Evolutionary conservation across 331 rosid species (phyloP).

Genomic region (Stylosanthes scabra): DNA sequence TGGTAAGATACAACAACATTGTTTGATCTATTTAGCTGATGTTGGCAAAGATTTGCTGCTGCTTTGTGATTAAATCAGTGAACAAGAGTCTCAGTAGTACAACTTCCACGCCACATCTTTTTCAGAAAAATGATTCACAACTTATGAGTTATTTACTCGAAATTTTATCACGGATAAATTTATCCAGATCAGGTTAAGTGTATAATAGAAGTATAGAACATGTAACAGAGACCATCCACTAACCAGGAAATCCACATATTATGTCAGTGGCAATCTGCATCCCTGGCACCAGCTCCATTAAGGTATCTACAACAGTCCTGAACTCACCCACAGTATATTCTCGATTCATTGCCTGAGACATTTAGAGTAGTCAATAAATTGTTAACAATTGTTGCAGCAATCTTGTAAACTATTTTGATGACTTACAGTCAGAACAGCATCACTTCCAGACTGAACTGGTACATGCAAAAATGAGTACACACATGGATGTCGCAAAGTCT

Average conservation of each 20-base stretch:
- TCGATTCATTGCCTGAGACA: conserved; percentile 95
- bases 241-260: conserved; percentile 99
- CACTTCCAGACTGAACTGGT: conserved; percentile 98
- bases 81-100: conserved; percentile 20
- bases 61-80: not conserved
- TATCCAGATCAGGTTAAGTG: conserved; percentile 16
- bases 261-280: conserved; percentile 99
- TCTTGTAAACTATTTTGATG: conserved; percentile 12
- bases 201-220: not conserved
- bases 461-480: conserved; percentile 96
- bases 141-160: conserved; percentile 20
- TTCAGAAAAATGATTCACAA: conserved; percentile 26
- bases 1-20: not conserved
- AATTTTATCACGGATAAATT: conserved; percentile 8
- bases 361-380: conserved; percentile 37
- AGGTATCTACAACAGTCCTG: conserved; percentile 93
- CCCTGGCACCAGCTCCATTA: conserved; percentile 94
- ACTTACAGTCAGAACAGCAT: conserved; percentile 75
- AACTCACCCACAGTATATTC: conserved; percentile 93
- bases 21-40: not conserved
- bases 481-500: conserved; percentile 86
- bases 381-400: conserved; percentile 31
- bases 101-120: conserved; percentile 13
- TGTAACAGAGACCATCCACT: conserved; percentile 39
- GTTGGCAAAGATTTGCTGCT: not conserved